Evolutionary conservation across 768 basidiomycete genomes (phyloP), one percentile per base, ranked within the genome.

Genomic region (Leccinum disarticulatum): DNA sequence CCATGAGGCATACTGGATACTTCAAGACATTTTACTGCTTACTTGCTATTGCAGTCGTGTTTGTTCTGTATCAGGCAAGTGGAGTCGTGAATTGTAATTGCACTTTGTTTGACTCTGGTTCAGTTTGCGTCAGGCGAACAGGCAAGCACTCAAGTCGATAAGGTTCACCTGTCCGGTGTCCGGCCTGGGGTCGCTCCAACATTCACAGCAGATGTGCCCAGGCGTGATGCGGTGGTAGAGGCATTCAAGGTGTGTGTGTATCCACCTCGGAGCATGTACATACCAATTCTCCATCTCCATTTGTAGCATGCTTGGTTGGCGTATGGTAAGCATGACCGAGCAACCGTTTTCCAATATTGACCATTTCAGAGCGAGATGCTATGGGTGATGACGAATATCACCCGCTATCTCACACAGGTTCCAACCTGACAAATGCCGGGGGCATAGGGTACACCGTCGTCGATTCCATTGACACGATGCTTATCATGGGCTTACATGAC

Each of bases 331-430:
- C 14, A 55, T 77, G 73, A 59, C 19, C 7, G 25, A n/a, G 50
- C 7, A 19, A 54, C 8, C 43, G 13, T 52, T 46, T 46, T 55
- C 52, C 55, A 52, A 59, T 55, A 57, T 31, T 71, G 54, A 66
- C 52, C 52, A 10, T 53, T 30, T 48, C 76, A 94, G 93, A 94
- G 76, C 77, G 85, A 50, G 87, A 97, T 70, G 95, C 95, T 2
- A 94, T 93, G 85, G 95, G 95, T 1, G 82, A 82, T 57, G 94
- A 97, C 76, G 92, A 96, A 72, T 97, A 93, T 67, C 93, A 96
- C 67, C 95, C 95, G 0, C 80, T 98, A 25, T 82, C 82, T 55
- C 80, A 80, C 52, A 76, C 74, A 28, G 95, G 95, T 4, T 82
- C 84, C 9, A 94, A 98, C 71, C 79, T 98, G 30, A 88, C 90